Conservation (phyloP, 495 filamentous ascomycete genomes). For the Talaromyces wortmannii region DNA sequence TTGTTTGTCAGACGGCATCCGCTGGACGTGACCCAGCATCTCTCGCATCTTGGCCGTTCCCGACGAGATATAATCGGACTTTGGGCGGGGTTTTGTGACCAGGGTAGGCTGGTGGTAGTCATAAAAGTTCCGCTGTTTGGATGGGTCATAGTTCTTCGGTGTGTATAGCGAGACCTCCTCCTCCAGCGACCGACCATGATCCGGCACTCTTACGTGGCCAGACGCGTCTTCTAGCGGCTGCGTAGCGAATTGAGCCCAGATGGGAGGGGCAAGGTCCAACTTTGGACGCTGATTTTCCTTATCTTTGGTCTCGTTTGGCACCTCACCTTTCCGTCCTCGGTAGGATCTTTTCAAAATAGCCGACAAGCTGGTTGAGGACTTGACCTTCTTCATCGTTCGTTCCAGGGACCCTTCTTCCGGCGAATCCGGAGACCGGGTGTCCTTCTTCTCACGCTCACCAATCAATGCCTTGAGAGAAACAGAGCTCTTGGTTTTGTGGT, state of each 20-base stretch:
- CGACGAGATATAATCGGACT: conserved; percentile 39
- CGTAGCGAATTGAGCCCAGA: conserved; percentile 67
- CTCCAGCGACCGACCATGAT: conserved; percentile 35
- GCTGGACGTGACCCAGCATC: conserved; percentile 17
- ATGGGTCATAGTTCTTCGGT: conserved; percentile 52
- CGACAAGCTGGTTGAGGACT: conserved; percentile 73
- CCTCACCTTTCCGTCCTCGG: conserved; percentile 29
- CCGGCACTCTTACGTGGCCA: conserved; percentile 24
- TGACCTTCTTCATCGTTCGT: conserved; percentile 59
- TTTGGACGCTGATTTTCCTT: conserved; percentile 69
- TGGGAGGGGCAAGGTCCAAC: conserved; percentile 54
- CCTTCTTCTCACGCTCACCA: conserved; percentile 47
- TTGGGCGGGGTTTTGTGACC: conserved; percentile 39
- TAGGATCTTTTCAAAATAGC: conserved; percentile 43
- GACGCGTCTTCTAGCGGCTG: conserved; percentile 34
- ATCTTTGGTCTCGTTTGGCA: conserved; percentile 46
- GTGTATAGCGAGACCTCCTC: conserved; percentile 59
- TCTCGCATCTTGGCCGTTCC: conserved; percentile 32
- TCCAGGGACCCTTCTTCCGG: conserved; percentile 19
- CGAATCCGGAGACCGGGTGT: conserved; percentile 39
- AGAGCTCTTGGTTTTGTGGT: conserved; percentile 62
- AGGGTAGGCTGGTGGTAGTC: conserved; percentile 52
- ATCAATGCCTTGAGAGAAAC: conserved; percentile 58
- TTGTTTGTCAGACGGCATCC: conserved; percentile 18
- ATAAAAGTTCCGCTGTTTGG: conserved; percentile 59